A percentile compares a stretch with the other conserved stretches of the same genome.
Conservation (phyloP, 2,329 filamentous ascomycete species). For the Coniochaeta ligniaria region DNA sequence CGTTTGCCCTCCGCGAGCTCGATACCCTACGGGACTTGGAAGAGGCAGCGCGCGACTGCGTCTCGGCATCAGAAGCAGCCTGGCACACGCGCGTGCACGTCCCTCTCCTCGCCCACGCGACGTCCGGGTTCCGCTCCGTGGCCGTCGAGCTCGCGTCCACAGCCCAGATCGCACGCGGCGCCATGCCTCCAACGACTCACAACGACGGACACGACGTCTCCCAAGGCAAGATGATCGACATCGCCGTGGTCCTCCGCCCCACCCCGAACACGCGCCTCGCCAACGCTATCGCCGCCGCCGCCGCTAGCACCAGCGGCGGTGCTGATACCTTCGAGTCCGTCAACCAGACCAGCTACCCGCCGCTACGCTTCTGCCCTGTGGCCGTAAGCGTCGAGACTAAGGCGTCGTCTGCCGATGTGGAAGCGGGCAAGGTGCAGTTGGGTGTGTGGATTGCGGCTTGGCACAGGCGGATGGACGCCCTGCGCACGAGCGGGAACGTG, state of each 20-base stretch:
- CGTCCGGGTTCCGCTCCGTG: background rate
- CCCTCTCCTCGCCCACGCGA: background rate
- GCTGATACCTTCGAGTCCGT: background rate
- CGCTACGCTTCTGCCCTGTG: background rate
- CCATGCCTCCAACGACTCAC: background rate
- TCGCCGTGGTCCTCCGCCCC: background rate
- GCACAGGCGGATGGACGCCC: background rate
- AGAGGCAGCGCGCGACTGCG: background rate
- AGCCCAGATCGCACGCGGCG: background rate
- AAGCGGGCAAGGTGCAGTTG: background rate
- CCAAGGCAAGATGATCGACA: background rate
- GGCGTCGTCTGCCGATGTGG: no score
- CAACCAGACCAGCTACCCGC: background rate
- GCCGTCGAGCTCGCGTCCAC: background rate
- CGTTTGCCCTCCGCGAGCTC: background rate
- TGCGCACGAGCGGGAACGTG: background rate
- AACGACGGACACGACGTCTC: background rate
- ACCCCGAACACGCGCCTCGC: background rate
- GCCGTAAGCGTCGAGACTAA: background rate
- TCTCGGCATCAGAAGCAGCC: background rate
- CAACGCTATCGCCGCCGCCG: background rate
- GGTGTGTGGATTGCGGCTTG: background rate
- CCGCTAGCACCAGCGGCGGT: no score
- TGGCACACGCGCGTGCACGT: background rate
- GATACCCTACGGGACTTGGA: background rate